Conservation (phyloP, 2,329 filamentous ascomycete species). For the Hymenoscyphus infarciens region DNA sequence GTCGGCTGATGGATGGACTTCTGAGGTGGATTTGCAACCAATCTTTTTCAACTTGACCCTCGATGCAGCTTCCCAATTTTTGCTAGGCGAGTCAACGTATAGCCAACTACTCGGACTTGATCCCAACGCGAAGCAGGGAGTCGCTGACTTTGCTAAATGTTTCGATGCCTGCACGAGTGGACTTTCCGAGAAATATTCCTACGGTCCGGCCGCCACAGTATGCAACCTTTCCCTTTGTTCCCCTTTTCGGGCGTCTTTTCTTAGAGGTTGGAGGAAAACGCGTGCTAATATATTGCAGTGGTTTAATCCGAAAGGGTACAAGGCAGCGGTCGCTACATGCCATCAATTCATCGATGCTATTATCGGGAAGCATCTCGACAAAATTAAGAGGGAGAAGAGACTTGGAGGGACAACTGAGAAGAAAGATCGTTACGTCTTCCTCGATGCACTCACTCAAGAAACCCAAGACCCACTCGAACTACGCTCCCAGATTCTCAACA, state of each 20-base stretch:
- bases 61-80: constrained; percentile 62
- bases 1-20: constrained; percentile 4
- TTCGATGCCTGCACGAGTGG: constrained; percentile 3
- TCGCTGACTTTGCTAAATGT: constrained; percentile 2
- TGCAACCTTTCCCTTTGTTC: background rate
- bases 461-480: constrained; percentile 21
- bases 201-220: background rate
- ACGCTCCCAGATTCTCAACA: constrained; percentile 24
- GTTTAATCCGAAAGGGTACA: background rate
- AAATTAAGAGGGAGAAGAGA: background rate
- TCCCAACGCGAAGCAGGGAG: background rate
- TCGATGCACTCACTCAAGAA: constrained; percentile 22
- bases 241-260: too few species aligned
- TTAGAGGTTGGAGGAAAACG: too few species aligned
- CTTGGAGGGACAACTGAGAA: background rate
- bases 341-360: constrained; percentile 9
- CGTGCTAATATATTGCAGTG: background rate
- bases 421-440: constrained; percentile 38
- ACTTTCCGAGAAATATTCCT: background rate
- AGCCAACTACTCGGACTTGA: background rate
- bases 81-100: constrained; percentile 48
- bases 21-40: constrained; percentile 32
- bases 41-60: constrained; percentile 63
- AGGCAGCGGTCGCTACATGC: background rate
- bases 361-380: background rate